Evolutionary conservation across 495 filamentous ascomycete genomes (phyloP).

Genomic region (Podospora australis): DNA sequence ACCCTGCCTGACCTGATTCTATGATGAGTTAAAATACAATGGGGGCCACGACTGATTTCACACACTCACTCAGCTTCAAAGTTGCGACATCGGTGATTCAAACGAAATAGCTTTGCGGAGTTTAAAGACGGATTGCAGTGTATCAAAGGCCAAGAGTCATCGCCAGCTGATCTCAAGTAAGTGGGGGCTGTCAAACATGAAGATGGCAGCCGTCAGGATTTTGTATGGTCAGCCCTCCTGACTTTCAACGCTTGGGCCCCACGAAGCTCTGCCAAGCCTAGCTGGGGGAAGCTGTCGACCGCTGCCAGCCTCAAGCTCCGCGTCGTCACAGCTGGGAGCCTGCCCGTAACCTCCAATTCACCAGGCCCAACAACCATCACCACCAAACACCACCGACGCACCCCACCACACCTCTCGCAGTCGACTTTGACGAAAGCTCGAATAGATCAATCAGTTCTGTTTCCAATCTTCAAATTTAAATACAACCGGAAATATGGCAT

Average conservation of each 20-base stretch:
- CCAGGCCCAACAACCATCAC: constrained; percentile 8
- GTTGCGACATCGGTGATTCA: constrained; percentile 11
- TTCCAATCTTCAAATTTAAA: neutral
- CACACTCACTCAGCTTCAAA: neutral
- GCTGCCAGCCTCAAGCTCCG: constrained; percentile 17
- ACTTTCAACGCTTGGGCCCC: no score
- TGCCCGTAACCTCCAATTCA: constrained; percentile 4
- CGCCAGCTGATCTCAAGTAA: neutral
- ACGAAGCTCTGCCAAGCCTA: no score
- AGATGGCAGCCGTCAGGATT: neutral
- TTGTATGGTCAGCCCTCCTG: no score
- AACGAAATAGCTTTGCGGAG: no score
- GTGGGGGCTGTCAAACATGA: neutral
- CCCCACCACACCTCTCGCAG: neutral
- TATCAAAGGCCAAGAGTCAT: neutral
- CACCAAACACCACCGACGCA: neutral
- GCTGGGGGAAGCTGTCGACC: no score
- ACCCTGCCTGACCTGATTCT: neutral
- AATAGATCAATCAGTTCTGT: neutral
- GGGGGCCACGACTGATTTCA: neutral
- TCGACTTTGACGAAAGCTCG: no score
- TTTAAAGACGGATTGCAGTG: no score
- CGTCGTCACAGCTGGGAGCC: constrained; percentile 22
- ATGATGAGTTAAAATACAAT: neutral
- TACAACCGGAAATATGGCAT: constrained; percentile 52